Percentiles rank a stretch among this genome's conserved stretches.
Conservation (phyloP, 2,329 filamentous ascomycete genomes). For the Escovopsis sp. region DNA sequence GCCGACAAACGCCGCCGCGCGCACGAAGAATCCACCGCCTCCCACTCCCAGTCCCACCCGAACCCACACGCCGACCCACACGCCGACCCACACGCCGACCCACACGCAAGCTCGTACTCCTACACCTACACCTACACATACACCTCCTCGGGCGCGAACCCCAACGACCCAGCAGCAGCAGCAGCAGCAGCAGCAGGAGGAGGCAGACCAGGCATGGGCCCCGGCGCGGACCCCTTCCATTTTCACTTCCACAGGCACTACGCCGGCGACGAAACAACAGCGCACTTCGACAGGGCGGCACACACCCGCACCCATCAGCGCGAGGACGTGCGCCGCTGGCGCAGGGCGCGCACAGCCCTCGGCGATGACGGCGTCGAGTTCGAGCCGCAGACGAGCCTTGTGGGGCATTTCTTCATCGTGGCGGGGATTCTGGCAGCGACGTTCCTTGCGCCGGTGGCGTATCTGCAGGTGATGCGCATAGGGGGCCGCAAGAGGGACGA, state of each 20-base stretch:
- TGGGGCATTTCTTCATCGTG: conserved; percentile 35
- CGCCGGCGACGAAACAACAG: too few species aligned
- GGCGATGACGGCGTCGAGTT: conserved; percentile 21
- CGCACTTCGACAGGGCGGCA: conserved; percentile 59
- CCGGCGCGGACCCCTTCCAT: conserved; percentile 35
- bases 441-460: conserved; percentile 27
- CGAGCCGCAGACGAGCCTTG: conserved; percentile 26
- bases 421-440: conserved; percentile 30
- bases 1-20: conserved; percentile 40
- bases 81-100: conserved; percentile 11
- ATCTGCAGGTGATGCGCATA: conserved; percentile 23
- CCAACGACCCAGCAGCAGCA: too few species aligned
- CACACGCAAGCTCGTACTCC: conserved; percentile 4
- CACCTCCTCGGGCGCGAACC: too few species aligned
- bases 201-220: conserved; percentile 43
- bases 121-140: conserved; percentile 2
- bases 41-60: conserved; percentile 9
- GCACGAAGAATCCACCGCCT: conserved; percentile 28
- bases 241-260: conserved; percentile 26
- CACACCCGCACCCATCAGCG: conserved; percentile 61
- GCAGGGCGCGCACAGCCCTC: conserved; percentile 22
- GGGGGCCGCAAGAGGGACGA: conserved; percentile 14
- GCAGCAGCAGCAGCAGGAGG: too few species aligned
- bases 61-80: conserved; percentile 13
- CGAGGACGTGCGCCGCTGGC: conserved; percentile 34